These are phyloP conservation scores for Mucor racemosus DNA, from an alignment of 371 early-diverging fungal species.

Conservation along the genomic window DNA sequence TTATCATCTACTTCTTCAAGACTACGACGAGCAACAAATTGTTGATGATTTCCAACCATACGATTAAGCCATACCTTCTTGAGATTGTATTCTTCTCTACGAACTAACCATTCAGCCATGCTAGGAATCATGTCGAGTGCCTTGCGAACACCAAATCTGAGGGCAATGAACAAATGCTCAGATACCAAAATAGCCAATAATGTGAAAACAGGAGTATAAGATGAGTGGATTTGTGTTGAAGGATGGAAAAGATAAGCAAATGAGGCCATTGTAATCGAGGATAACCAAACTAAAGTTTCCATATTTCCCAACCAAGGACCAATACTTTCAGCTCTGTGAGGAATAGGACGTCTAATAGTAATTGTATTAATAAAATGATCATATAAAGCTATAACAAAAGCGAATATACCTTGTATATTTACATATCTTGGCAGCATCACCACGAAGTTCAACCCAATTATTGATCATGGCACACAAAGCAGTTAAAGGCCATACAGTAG, in stretches of 20 bases:
- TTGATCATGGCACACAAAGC: constrained; percentile 81
- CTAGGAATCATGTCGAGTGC: constrained; percentile 38
- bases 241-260: constrained; percentile 73
- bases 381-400: neutral
- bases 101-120: constrained; percentile 40
- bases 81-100: constrained; percentile 45
- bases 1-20: constrained; percentile 6
- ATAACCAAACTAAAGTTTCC: constrained; percentile 67
- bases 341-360: constrained; percentile 71
- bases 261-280: constrained; percentile 77
- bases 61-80: constrained; percentile 49
- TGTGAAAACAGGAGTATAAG: constrained; percentile 48
- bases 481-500: constrained; percentile 83
- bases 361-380: neutral
- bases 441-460: constrained; percentile 88
- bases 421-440: constrained; percentile 88
- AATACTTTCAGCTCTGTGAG: constrained; percentile 78
- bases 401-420: constrained; percentile 62
- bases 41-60: constrained; percentile 22
- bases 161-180: constrained; percentile 49
- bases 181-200: constrained; percentile 45
- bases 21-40: constrained; percentile 13
- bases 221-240: constrained; percentile 50
- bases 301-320: constrained; percentile 86
- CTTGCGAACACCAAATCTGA: constrained; percentile 36